Percentiles rank a stretch among this genome's conserved stretches.
phyloP scores from a whole-genome alignment of 179 eudicot genomes.

The Dionaea muscipula region DNA sequence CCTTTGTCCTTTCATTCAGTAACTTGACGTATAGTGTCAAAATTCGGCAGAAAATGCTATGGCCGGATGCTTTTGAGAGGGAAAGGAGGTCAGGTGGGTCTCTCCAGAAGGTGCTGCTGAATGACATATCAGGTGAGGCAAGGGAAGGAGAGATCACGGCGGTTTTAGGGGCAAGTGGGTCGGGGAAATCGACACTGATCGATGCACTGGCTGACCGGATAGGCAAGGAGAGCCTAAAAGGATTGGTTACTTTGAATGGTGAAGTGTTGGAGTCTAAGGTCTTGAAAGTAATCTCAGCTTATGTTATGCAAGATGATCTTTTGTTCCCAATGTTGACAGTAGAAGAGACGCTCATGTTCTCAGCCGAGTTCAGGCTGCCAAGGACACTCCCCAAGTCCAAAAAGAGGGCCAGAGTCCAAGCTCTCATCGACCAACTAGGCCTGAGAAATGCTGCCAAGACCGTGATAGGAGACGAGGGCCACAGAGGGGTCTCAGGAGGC shows the following conservation, averaged over 20 bases:
- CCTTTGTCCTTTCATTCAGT: constrained; percentile 53
- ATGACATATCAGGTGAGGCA: constrained; percentile 62
- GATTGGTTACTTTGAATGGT: constrained; percentile 44
- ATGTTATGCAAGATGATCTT: constrained; percentile 85
- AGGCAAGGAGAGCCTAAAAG: constrained; percentile 47
- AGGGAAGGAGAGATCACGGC: constrained; percentile 77
- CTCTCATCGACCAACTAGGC: constrained; percentile 62
- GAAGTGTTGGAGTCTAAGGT: constrained; percentile 57
- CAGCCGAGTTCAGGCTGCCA: constrained; percentile 70
- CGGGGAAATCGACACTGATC: constrained; percentile 75
- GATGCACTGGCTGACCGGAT: constrained; percentile 66
- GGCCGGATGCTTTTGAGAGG: background rate
- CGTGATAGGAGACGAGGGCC: constrained; percentile 76
- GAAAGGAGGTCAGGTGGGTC: background rate
- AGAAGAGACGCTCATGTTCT: constrained; percentile 66
- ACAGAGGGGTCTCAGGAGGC: constrained; percentile 75
- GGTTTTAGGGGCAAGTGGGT: constrained; percentile 79
- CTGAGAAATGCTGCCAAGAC: constrained; percentile 55
- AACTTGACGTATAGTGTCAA: constrained; percentile 59
- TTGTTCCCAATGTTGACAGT: constrained; percentile 80
- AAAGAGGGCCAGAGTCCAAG: constrained; percentile 53
- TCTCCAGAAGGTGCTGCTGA: constrained; percentile 33
- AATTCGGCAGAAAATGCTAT: constrained; percentile 14
- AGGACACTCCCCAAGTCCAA: constrained; percentile 40
- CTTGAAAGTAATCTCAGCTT: constrained; percentile 60